Base-by-base conservation (phyloP, 192 early-diverging fungal genomes). In the Backusella westeae region DNA sequence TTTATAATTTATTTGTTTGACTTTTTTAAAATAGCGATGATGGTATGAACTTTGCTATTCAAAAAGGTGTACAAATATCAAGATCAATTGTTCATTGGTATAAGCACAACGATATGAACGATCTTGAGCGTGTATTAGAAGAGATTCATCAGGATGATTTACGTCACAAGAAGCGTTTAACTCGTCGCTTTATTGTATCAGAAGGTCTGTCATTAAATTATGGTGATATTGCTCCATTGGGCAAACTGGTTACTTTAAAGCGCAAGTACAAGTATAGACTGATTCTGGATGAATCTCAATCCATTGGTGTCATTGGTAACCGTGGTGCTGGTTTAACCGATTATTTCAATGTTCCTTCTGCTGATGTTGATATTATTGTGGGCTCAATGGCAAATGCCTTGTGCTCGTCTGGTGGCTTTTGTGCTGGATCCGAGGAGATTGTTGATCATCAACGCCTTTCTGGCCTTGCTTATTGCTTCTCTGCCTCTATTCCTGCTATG, bases 101-200 rank as follows among this genome's bases (percentile, higher is more conserved):
- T 82, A 97, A 97, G 77, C 97, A 99, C 88, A 98, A 99, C 82
- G 96, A 99, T 78, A 94, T 99, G 93, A 85, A 90, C 12, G 96
- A 99, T 79, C 84, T 99, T 23, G 96, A 99, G 79, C 90, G 90
- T 56, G 88, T 97, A 19, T 84, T 99, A 66, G 75, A 89, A 68
- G 90, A 93, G 34, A 89, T 99, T 65, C 80, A 93, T 71, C 76
- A 73, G 42, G 94, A 97, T 72, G 84, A 89, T 65, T 67, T 76
- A n/a, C 76, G 79, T 63, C 80, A 87, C 77, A 93, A 91, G 74
- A 93, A 94, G 82, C 89, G 91, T 4, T 87, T 97, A 29, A 95
- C 94, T 2, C 91, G 97, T 77, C 92, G 94, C 41, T 99, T 99
- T 76, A 96, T 99, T 81, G 90, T 99, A 38, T 91, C 91, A 3